phyloP scores from a whole-genome alignment of 2,329 filamentous ascomycete species.

The Claviceps fusiformis region DNA sequence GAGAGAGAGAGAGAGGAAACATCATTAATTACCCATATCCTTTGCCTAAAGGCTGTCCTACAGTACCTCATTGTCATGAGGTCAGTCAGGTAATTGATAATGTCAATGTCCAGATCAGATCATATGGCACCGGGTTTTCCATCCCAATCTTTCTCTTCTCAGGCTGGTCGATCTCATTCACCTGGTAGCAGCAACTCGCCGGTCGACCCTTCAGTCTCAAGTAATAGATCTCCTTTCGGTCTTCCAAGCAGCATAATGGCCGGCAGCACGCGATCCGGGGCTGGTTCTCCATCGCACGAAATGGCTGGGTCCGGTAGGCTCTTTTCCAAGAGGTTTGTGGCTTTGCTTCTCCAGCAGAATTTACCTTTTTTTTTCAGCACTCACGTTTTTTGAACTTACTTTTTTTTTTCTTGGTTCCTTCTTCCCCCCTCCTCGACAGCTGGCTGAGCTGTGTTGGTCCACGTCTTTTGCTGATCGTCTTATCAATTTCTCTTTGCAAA shows the following conservation, averaged over 20 bases:
- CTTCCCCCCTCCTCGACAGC: no score
- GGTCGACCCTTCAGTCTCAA: slow-evolving; percentile 53
- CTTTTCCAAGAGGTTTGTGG: slow-evolving; percentile 78
- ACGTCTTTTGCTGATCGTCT: not conserved
- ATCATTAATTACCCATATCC: not conserved
- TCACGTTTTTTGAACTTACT: not conserved
- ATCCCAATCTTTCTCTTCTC: slow-evolving; percentile 47
- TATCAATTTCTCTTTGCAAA: not conserved
- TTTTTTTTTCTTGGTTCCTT: not conserved
- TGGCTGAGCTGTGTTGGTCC: not conserved
- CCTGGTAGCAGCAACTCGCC: slow-evolving; percentile 72
- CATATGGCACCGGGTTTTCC: slow-evolving; percentile 77
- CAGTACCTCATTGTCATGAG: slow-evolving; percentile 7
- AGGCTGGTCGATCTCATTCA: slow-evolving; percentile 59
- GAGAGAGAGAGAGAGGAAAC: not conserved
- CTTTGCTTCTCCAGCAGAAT: not conserved
- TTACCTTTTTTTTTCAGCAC: not conserved
- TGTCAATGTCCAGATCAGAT: slow-evolving; percentile 78
- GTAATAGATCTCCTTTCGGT: slow-evolving; percentile 59
- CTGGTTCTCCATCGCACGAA: slow-evolving; percentile 94
- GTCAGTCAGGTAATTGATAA: slow-evolving; percentile 62
- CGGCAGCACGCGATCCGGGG: slow-evolving; percentile 57
- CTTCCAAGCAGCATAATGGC: slow-evolving; percentile 52
- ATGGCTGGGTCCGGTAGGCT: slow-evolving; percentile 58
- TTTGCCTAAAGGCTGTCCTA: not conserved